Conservation (phyloP, 352 stramenopile species). For the Pythium phragmiticola region DNA sequence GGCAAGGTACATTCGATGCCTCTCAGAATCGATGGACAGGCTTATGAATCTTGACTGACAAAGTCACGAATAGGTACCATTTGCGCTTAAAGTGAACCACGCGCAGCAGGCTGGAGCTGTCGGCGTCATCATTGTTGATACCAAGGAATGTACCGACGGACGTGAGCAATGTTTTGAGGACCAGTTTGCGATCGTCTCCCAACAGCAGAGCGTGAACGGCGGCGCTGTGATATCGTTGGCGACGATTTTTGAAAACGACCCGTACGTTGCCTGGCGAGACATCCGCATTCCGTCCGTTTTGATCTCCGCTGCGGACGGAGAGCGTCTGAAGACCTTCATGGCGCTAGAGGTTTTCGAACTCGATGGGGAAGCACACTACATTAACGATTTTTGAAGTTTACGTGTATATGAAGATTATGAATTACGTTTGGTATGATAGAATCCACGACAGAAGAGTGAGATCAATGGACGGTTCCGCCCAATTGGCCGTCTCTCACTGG, state of each 20-base stretch:
- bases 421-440: too few relatives aligned
- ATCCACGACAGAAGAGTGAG: neutral
- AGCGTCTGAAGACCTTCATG: slow-evolving; percentile 18
- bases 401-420: neutral
- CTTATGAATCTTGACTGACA: too few relatives aligned
- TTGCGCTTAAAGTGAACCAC: slow-evolving; percentile 16
- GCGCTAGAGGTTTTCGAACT: slow-evolving; percentile 10
- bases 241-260: slow-evolving; percentile 5
- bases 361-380: slow-evolving; percentile 10
- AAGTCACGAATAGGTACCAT: slow-evolving; percentile 2
- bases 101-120: slow-evolving; percentile 13
- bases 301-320: slow-evolving; percentile 15
- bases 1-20: slow-evolving; percentile 5
- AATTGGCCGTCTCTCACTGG: neutral
- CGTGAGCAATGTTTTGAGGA: slow-evolving; percentile 10
- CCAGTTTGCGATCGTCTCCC: neutral
- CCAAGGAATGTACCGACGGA: neutral
- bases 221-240: neutral
- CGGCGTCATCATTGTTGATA: slow-evolving; percentile 17
- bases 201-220: too few relatives aligned
- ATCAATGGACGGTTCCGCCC: too few relatives aligned
- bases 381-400: slow-evolving; percentile 3
- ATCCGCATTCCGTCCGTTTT: slow-evolving; percentile 16
- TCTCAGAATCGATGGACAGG: neutral
- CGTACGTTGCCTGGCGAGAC: slow-evolving; percentile 4